Conservation (phyloP, 148 eudicot genomes). For the Chenopodium formosanum region DNA sequence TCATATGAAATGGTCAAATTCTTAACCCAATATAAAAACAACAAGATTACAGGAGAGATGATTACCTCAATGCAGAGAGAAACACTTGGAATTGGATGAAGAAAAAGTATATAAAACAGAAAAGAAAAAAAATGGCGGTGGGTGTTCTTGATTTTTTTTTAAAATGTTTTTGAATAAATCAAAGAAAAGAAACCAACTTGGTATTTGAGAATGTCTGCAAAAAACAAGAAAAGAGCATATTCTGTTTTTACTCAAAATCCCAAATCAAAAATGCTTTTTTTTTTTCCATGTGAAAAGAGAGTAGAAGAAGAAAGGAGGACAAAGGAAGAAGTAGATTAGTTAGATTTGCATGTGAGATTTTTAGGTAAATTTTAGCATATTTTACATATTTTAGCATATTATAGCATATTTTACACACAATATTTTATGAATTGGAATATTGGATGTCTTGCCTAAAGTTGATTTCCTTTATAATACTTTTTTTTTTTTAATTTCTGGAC, state of each 20-base stretch:
- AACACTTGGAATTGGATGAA: conserved; percentile 4
- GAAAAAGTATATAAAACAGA: not conserved
- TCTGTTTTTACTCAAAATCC: conserved; percentile 16
- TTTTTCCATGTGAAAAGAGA: too few relatives aligned
- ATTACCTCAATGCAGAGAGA: conserved; percentile 2
- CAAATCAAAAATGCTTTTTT: not conserved
- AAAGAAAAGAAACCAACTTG: conserved; percentile 18
- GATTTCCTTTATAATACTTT: too few relatives aligned
- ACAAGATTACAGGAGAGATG: conserved; percentile 3
- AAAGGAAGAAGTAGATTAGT: too few relatives aligned
- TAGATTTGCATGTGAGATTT: not conserved
- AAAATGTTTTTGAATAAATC: not conserved
- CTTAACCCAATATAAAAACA: not conserved
- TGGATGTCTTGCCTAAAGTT: too few relatives aligned
- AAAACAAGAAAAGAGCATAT: conserved; percentile 35
- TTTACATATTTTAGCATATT: too few relatives aligned
- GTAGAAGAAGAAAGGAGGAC: too few relatives aligned
- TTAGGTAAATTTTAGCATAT: not conserved
- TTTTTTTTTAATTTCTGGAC: too few relatives aligned
- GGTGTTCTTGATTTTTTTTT: not conserved
- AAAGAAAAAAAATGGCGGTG: not conserved
- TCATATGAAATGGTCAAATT: not conserved
- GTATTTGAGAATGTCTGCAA: conserved; percentile 36
- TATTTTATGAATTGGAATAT: too few relatives aligned
- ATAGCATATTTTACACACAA: too few relatives aligned